Percentiles rank a stretch among this genome's conserved stretches.
Conservation (phyloP, 768 basidiomycete species). For the Mycena filopes region DNA sequence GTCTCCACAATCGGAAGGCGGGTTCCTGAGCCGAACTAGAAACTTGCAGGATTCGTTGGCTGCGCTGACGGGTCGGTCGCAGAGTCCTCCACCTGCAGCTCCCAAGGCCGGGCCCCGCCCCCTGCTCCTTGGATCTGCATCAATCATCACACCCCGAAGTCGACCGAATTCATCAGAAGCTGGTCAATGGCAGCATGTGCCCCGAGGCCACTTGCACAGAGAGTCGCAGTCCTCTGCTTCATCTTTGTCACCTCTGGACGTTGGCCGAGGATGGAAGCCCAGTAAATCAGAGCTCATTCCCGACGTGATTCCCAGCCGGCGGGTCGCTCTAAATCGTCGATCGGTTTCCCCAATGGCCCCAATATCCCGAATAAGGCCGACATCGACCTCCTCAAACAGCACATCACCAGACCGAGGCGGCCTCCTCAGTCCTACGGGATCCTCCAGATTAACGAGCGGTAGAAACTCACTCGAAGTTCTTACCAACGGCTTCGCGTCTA, state of each 20-base stretch:
- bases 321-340: constrained; percentile 71
- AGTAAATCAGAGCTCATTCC: constrained; percentile 66
- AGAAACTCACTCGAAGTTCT: constrained; percentile 6
- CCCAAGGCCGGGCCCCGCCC: constrained; percentile 72
- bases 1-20: constrained; percentile 40
- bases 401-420: constrained; percentile 51
- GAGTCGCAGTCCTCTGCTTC: constrained; percentile 74
- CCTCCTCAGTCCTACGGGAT: constrained; percentile 44
- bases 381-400: constrained; percentile 52
- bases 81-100: constrained; percentile 43
- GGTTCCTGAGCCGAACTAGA: constrained; percentile 50
- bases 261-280: constrained; percentile 46
- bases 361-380: constrained; percentile 54
- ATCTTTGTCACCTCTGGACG: constrained; percentile 69
- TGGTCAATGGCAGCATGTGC: constrained; percentile 61
- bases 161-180: constrained; percentile 45
- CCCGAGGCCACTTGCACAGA: constrained; percentile 52
- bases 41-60: constrained; percentile 56
- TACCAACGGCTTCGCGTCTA: constrained; percentile 12
- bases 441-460: constrained; percentile 31
- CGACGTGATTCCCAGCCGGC: constrained; percentile 63
- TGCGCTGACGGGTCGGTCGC: constrained; percentile 48
- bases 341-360: constrained; percentile 81
- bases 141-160: constrained; percentile 48
- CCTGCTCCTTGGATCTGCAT: constrained; percentile 67